Conservation (phyloP, 2,329 filamentous ascomycete genomes). For the Dothidotthia symphoricarpi region DNA sequence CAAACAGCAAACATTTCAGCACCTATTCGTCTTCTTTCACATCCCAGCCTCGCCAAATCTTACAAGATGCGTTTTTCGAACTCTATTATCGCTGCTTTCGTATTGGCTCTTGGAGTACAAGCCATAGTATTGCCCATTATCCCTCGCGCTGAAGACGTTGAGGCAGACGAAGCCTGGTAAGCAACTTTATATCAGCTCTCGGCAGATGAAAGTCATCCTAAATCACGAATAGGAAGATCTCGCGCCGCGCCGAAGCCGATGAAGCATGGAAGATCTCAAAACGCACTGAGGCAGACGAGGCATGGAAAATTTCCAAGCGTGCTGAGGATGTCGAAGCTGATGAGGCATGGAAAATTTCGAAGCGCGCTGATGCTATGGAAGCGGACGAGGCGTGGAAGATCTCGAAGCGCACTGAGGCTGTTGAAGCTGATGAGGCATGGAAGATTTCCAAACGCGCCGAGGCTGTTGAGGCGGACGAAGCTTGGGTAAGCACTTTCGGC, state of each 20-base stretch:
- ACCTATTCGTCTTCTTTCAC: too few relatives aligned
- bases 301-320: neutral
- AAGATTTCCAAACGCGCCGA: slow-evolving; percentile 1
- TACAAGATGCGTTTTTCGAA: neutral
- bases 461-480: neutral
- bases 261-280: slow-evolving; percentile 1
- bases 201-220: too few relatives aligned
- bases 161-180: slow-evolving; percentile 1
- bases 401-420: too few relatives aligned
- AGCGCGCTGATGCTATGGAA: neutral
- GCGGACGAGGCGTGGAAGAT: neutral
- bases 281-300: neutral
- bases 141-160: slow-evolving; percentile 1
- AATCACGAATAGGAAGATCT: slow-evolving; percentile 1
- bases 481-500: too few relatives aligned
- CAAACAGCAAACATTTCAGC: too few relatives aligned
- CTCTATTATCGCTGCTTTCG: neutral
- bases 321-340: slow-evolving; percentile 1
- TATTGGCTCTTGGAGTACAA: neutral
- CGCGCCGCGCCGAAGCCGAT: neutral
- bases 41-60: neutral
- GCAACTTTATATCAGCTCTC: too few relatives aligned
- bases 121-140: neutral
- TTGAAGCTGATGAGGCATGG: too few relatives aligned
- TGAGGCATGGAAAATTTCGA: neutral